Evolutionary conservation across 1,284 basidiomycete species (phyloP).

Genomic region (Ustilago tritici): DNA sequence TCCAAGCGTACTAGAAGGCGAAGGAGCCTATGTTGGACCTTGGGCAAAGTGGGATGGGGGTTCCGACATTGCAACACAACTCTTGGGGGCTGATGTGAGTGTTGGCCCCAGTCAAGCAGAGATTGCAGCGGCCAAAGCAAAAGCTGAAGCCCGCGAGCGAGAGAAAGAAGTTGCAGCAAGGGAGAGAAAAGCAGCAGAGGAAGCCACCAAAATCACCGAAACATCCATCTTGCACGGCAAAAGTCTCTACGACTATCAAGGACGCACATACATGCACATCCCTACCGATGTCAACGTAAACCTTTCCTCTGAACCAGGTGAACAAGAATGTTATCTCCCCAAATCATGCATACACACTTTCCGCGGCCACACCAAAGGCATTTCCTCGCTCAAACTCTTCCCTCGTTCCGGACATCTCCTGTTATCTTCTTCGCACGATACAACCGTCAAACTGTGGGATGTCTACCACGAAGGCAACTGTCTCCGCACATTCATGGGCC

Average conservation of each 20-base stretch:
- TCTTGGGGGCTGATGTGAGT: constrained; percentile 52
- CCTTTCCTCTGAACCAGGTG: constrained; percentile 81
- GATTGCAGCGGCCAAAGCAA: constrained; percentile 75
- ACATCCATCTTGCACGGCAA: constrained; percentile 96
- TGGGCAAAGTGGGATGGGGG: constrained; percentile 96
- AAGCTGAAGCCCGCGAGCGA: constrained; percentile 76
- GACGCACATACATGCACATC: constrained; percentile 96
- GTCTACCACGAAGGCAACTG: constrained; percentile 97
- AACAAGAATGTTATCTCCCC: constrained; percentile 91
- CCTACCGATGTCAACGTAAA: constrained; percentile 77
- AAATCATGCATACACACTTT: constrained; percentile 96
- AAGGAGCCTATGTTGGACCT: constrained; percentile 85
- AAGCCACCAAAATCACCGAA: constrained; percentile 85
- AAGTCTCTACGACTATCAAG: constrained; percentile 95
- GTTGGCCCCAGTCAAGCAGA: constrained; percentile 74
- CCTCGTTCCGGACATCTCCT: constrained; percentile 92
- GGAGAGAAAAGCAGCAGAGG: constrained; percentile 79
- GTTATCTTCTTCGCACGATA: constrained; percentile 96
- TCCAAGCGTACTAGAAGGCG: constrained; percentile 75
- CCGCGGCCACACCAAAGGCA: constrained; percentile 96
- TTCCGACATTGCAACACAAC: constrained; percentile 72
- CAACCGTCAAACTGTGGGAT: constrained; percentile 99
- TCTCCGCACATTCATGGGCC: constrained; percentile 95
- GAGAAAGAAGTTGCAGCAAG: constrained; percentile 71
- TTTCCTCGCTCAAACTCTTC: constrained; percentile 91